These are phyloP conservation scores for Kodamaea sp. DNA, from an alignment of 1,139 yeast species.

Conservation along the genomic window DNA sequence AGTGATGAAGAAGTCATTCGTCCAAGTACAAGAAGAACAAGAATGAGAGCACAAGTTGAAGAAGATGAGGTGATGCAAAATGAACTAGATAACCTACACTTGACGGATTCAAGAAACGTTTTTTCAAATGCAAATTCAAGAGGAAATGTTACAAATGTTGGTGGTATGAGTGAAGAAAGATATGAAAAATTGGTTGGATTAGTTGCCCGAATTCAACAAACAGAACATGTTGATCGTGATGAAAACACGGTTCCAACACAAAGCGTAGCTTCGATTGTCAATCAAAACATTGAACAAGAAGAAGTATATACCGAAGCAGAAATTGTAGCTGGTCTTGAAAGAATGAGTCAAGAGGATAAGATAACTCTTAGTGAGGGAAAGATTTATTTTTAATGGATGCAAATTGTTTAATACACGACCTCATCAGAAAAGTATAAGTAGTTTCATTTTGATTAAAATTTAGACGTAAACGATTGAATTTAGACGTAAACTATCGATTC, in stretches of 20 bases:
- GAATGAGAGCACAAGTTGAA: slow-evolving; percentile 8
- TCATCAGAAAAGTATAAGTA: too few relatives aligned
- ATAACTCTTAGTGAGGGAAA: slow-evolving; percentile 60
- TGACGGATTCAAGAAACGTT: slow-evolving; percentile 20
- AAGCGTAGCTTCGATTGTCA: slow-evolving; percentile 41
- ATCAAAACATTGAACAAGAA: slow-evolving; percentile 56
- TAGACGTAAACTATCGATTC: too few relatives aligned
- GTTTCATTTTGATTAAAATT: too few relatives aligned
- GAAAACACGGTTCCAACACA: slow-evolving; percentile 43
- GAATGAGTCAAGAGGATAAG: slow-evolving; percentile 54
- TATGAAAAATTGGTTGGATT: slow-evolving; percentile 40
- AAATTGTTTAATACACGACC: too few relatives aligned
- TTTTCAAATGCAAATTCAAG: slow-evolving; percentile 17
- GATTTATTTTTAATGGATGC: slow-evolving; percentile 31
- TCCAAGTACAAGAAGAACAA: slow-evolving; percentile 9
- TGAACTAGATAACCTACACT: slow-evolving; percentile 25
- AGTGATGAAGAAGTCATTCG: slow-evolving; percentile 13
- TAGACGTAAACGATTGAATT: too few relatives aligned
- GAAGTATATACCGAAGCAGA: slow-evolving; percentile 54
- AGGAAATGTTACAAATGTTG: slow-evolving; percentile 16
- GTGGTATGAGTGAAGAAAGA: slow-evolving; percentile 48
- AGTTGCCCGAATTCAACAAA: slow-evolving; percentile 45
- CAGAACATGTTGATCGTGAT: slow-evolving; percentile 46
- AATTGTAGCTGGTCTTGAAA: slow-evolving; percentile 48
- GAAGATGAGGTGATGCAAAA: slow-evolving; percentile 24